Conservation (phyloP, 306 rosid genomes). For the Urtica urens region DNA sequence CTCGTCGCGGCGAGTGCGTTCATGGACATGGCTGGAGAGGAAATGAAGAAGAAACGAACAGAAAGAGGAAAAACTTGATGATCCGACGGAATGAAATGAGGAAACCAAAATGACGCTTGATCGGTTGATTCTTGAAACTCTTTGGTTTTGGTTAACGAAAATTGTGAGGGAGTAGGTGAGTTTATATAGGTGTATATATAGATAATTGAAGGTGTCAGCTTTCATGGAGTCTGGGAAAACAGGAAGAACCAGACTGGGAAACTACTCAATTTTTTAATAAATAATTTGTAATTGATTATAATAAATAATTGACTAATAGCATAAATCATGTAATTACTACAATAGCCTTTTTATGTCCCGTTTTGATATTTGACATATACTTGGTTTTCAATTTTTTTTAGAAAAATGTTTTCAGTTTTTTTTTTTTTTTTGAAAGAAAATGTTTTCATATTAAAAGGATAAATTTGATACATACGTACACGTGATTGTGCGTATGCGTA, state of each 20-base stretch:
- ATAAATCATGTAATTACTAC: not conserved
- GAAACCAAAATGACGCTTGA: not conserved
- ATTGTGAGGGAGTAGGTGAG: not conserved
- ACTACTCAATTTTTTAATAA: not conserved
- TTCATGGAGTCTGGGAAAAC: conserved; percentile 2
- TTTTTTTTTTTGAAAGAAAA: not conserved
- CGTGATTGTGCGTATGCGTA: not conserved
- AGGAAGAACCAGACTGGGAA: not conserved
- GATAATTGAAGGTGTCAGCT: not conserved
- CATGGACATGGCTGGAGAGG: conserved; percentile 34
- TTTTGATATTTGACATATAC: too few relatives aligned
- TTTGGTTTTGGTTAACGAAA: not conserved
- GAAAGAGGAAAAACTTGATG: not conserved
- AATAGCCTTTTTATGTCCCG: not conserved
- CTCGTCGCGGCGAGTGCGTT: conserved; percentile 62
- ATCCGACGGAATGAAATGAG: not conserved
- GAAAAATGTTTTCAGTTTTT: too few relatives aligned
- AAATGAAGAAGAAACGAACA: not conserved
- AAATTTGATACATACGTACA: not conserved
- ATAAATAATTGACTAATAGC: too few relatives aligned
- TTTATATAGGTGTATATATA: conserved; percentile 9
- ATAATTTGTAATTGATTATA: not conserved
- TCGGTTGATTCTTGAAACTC: not conserved
- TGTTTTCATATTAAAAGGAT: not conserved
- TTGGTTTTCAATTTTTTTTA: too few relatives aligned